Conservation (phyloP, 805 yeast species). For the Torulaspora quercuum region DNA sequence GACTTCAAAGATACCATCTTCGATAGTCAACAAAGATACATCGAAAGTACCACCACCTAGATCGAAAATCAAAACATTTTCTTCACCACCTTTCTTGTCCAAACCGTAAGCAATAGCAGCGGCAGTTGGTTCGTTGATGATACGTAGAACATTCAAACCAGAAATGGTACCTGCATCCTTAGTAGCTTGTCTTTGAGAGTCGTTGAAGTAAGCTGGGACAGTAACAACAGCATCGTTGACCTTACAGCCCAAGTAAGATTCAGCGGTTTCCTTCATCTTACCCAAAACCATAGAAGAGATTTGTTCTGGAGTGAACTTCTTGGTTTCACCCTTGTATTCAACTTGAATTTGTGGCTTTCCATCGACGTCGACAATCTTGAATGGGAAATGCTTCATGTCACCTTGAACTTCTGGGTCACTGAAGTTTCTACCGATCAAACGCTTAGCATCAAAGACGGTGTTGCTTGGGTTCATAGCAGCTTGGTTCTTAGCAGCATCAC, state of each 20-base stretch:
- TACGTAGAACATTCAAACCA: slow-evolving; percentile 88
- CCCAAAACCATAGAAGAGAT: slow-evolving; percentile 87
- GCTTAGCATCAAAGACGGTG: slow-evolving; percentile 94
- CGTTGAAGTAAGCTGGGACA: slow-evolving; percentile 95
- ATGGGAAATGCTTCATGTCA: slow-evolving; percentile 77
- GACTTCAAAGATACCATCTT: slow-evolving; percentile 95
- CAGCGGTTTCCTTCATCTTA: slow-evolving; percentile 94
- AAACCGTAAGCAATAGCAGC: slow-evolving; percentile 99
- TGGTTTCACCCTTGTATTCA: slow-evolving; percentile 82
- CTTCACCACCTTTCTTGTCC: slow-evolving; percentile 62
- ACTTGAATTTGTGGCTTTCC: slow-evolving; percentile 89
- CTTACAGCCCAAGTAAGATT: slow-evolving; percentile 76
- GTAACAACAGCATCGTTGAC: slow-evolving; percentile 92
- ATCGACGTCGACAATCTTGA: slow-evolving; percentile 67
- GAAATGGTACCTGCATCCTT: slow-evolving; percentile 96
- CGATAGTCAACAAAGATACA: slow-evolving; percentile 89
- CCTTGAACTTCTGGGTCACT: slow-evolving; percentile 55
- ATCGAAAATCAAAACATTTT: slow-evolving; percentile 89
- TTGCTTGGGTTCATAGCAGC: slow-evolving; percentile 94
- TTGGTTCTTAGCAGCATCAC: slow-evolving; percentile 98
- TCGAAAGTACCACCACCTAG: slow-evolving; percentile 99
- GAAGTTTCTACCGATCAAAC: slow-evolving; percentile 76
- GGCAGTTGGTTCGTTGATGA: slow-evolving; percentile 91
- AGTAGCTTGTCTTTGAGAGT: slow-evolving; percentile 95
- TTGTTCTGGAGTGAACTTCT: slow-evolving; percentile 89